These are phyloP conservation scores for Botrytis sinoallii DNA, from an alignment of 2,329 filamentous ascomycete species.

Conservation along the genomic window DNA sequence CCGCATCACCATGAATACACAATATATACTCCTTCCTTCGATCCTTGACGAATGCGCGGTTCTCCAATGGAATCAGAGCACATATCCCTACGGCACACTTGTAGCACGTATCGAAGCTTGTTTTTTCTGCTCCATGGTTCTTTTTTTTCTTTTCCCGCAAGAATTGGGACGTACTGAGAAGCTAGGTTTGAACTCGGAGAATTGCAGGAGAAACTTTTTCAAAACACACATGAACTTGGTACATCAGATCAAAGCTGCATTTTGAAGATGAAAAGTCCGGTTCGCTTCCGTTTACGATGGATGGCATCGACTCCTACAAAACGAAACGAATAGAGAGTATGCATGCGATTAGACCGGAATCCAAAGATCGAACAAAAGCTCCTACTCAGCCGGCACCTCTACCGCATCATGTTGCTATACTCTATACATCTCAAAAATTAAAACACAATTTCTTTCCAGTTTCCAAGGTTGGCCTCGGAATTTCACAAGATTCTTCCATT, in stretches of 20 bases:
- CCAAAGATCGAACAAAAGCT: rapidly evolving
- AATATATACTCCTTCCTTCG: not conserved
- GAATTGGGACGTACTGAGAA: not conserved
- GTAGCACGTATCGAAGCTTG: not conserved
- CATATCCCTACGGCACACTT: not conserved
- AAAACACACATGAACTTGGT: not conserved
- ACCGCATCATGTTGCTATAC: rapidly evolving
- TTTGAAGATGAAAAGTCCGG: not conserved
- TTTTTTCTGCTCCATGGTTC: not conserved
- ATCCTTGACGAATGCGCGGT: not conserved
- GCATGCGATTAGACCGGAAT: not conserved
- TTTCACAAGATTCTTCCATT: not conserved
- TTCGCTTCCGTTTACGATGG: not conserved
- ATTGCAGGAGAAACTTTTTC: not conserved
- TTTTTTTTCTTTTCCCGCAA: not conserved
- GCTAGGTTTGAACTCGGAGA: not conserved
- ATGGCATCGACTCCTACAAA: not conserved
- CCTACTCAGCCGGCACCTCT: not conserved
- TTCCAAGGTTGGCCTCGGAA: not conserved
- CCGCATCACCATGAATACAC: not conserved
- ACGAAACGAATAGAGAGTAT: not conserved
- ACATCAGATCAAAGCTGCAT: not conserved
- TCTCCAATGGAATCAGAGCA: rapidly evolving
- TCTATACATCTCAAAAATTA: rapidly evolving
- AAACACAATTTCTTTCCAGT: rapidly evolving